Base-by-base conservation (phyloP, 768 basidiomycete genomes). In the Lactarius quietus region DNA sequence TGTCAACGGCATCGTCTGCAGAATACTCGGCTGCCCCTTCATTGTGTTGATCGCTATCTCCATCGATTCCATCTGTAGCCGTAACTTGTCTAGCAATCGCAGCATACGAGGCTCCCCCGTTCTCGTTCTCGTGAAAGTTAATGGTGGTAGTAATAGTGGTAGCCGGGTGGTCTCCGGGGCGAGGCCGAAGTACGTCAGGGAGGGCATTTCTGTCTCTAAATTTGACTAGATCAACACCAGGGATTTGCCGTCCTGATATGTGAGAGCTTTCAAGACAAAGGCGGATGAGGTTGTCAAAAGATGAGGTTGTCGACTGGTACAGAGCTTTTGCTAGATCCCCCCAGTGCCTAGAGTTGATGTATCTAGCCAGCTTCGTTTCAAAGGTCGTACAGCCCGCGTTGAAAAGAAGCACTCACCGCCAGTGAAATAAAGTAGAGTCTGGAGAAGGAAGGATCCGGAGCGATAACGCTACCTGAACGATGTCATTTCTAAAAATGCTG, bases 201-300 rank as follows among this genome's bases (percentile, higher is more conserved):
- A 66, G 62, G 14, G 38, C 12, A 3, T 29, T 23, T 35, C n/a
- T 53, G 15, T 58, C 39, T 0, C 43, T 20, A 31, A 66, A 66
- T 18, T 52, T 20, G 20, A 45, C 28, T 5, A 57, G 43, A 14
- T 58, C 29, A 1, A 62, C 65, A 39, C 61, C 31, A 6, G 18
- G 55, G 3, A 48, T 48, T 20, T 28, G 33, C 33, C 23, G 57
- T 41, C 8, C 31, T 14, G 26, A 26, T 35, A 43, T 28, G 41
- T 6, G 20, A 31, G 57, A 62, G 17, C 33, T 29, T 10, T 57
- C 39, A 0, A 29, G 28, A 26, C 36, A 33, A 12, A 66, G 61
- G 51, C 51, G 55, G n/a, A 66, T 41, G 41, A 66, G 60, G 14
- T 33, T 39, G 28, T 66, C 65, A 26, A 62, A 62, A 5, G 56